Percentiles rank a stretch among this genome's conserved stretches.
These are phyloP conservation scores for Lasiodiplodia hormozganensis DNA, from an alignment of 2,329 filamentous ascomycete genomes.

Conservation along the genomic window DNA sequence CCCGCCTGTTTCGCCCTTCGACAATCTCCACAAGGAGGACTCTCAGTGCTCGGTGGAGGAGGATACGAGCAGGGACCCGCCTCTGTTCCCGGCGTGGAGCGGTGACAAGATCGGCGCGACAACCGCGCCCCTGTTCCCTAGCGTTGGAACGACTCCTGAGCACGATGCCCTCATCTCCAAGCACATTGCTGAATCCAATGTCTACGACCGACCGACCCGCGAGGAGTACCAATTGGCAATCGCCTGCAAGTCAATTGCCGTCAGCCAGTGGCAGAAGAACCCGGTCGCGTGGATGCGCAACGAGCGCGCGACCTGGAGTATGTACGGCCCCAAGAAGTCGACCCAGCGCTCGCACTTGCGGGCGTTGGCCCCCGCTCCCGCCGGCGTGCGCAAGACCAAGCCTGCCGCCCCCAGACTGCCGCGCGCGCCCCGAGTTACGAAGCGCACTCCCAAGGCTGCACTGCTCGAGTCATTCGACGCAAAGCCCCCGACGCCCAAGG, in stretches of 20 bases:
- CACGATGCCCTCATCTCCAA: slow-evolving; percentile 37
- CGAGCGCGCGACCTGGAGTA: slow-evolving; percentile 57
- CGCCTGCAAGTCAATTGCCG: slow-evolving; percentile 44
- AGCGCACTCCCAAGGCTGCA: slow-evolving; percentile 43
- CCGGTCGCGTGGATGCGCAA: slow-evolving; percentile 61
- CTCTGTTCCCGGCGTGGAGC: slow-evolving; percentile 43
- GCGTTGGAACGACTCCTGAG: slow-evolving; percentile 23
- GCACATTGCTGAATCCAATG: slow-evolving; percentile 40
- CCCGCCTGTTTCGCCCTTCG: slow-evolving; percentile 49
- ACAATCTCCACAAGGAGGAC: slow-evolving; percentile 46
- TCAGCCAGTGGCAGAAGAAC: slow-evolving; percentile 52
- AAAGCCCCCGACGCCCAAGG: slow-evolving; percentile 47
- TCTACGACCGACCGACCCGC: slow-evolving; percentile 39
- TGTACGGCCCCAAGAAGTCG: slow-evolving; percentile 43
- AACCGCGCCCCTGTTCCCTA: slow-evolving; percentile 43
- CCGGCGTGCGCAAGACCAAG: slow-evolving; percentile 43
- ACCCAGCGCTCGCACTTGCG: slow-evolving; percentile 48
- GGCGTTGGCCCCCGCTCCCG: slow-evolving; percentile 47
- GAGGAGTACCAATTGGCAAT: slow-evolving; percentile 47
- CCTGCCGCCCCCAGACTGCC: slow-evolving; percentile 42
- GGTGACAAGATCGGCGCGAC: slow-evolving; percentile 37
- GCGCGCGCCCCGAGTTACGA: slow-evolving; percentile 43
- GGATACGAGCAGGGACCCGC: slow-evolving; percentile 42
- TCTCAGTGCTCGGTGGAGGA: slow-evolving; percentile 40
- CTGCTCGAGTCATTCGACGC: slow-evolving; percentile 48